phyloP scores from a whole-genome alignment of 1,284 basidiomycete genomes.

The Sanguinoderma infundibulare region DNA sequence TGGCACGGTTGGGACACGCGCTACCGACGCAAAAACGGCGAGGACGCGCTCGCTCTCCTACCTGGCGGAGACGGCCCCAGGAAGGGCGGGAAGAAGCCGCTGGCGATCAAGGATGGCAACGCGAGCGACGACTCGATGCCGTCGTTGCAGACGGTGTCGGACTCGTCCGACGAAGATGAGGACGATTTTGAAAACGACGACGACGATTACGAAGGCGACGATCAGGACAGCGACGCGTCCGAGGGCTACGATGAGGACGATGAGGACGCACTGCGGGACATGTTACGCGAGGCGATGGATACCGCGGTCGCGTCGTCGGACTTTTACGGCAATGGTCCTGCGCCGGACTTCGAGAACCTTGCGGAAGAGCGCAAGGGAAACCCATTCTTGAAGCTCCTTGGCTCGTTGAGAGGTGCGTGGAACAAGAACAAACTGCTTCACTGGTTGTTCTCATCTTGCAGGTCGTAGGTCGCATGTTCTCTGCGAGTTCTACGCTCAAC shows the following conservation, averaged over 20 bases:
- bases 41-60: constrained; percentile 29
- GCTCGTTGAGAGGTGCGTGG: constrained; percentile 65
- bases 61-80: constrained; percentile 23
- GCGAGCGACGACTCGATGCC: constrained; percentile 64
- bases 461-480: constrained; percentile 69
- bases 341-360: constrained; percentile 46
- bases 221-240: constrained; percentile 44
- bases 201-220: constrained; percentile 37
- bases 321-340: constrained; percentile 50
- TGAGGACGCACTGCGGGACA: constrained; percentile 64
- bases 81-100: constrained; percentile 44
- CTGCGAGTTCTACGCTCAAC: constrained; percentile 60
- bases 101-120: constrained; percentile 53
- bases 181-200: constrained; percentile 39
- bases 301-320: constrained; percentile 58
- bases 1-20: constrained; percentile 51
- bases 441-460: neutral
- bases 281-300: constrained; percentile 74
- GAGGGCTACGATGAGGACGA: constrained; percentile 68
- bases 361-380: constrained; percentile 64
- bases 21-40: constrained; percentile 30
- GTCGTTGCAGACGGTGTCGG: constrained; percentile 61
- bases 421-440: too few relatives aligned
- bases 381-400: constrained; percentile 74
- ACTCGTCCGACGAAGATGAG: constrained; percentile 46